Base-by-base conservation (phyloP, 805 yeast genomes). In the Candida sphagnicola region DNA sequence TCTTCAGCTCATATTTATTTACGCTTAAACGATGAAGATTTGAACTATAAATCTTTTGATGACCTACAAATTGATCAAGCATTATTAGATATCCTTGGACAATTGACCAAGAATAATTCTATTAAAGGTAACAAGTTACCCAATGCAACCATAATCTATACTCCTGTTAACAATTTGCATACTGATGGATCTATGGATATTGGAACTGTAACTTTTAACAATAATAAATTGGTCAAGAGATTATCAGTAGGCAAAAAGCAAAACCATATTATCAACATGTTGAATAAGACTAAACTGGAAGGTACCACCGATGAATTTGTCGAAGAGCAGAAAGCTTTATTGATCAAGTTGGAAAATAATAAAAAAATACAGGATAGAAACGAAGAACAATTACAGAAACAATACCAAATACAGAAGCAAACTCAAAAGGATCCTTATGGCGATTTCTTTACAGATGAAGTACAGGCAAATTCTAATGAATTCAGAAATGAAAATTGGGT, bases 1-100 rank as follows among this genome's bases (percentile, higher is more conserved):
- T 80, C 88, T 3, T 80, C 88, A 31, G 93, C 90, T 0, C 95
- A 86, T 54, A 72, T 86, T 8, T 86, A 86, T 50, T 61, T 84
- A 18, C 73, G 86, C 40, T 57, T 81, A 15, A 53, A 55, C 2
- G 75, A 70, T 16, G 63, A 65, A 16, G 61, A 75, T 56, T 74
- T 68, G 4, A 62, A 62, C 18, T 53, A 54, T 31, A 42, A 46
- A 35, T 28, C 37, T 2, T 74, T 84, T 13, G 83, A 65, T 15
- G 51, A 53, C 8, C 51, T 67, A 33, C 38, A 42, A 17, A 44
- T 68, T 4, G 53, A 83, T 1, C 64, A 66, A 12, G 70, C 60
- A 2, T 62, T 82, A 0, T 53, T 85, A 8, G 59, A 54, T n/a
- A 72, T 69, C 43, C 46, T 63, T 34, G 81, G 82, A 1, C 95